phyloP scores from a whole-genome alignment of 2,329 filamentous ascomycete genomes.

The Aurifilum marmelostoma region DNA sequence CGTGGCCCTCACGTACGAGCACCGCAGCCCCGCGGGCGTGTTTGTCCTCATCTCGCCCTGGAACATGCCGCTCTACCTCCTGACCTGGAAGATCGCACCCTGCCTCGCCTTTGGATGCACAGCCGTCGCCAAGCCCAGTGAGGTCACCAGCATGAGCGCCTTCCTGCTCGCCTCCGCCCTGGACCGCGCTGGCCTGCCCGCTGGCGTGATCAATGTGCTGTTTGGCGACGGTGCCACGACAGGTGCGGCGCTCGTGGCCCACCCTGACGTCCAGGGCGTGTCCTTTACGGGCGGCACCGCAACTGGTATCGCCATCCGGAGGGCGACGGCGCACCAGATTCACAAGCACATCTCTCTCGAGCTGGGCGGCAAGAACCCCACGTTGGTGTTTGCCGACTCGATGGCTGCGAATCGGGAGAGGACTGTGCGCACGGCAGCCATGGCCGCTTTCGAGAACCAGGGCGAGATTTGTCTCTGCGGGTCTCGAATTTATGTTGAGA shows the following conservation, averaged over 20 bases:
- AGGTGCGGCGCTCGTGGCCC: conserved; percentile 36
- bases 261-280: conserved; percentile 36
- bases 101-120: conserved; percentile 43
- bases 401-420: conserved; percentile 50
- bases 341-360: conserved; percentile 39
- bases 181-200: conserved; percentile 34
- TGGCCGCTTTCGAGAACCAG: conserved; percentile 40
- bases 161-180: conserved; percentile 37
- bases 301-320: conserved; percentile 39
- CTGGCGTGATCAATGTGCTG: conserved; percentile 40
- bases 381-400: conserved; percentile 55
- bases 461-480: conserved; percentile 42
- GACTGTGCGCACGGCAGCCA: conserved; percentile 51
- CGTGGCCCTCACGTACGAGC: conserved; percentile 39
- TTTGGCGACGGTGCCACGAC: conserved; percentile 40
- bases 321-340: conserved; percentile 38
- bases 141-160: conserved; percentile 40
- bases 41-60: conserved; percentile 41
- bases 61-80: conserved; percentile 43
- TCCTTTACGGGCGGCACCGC: conserved; percentile 41
- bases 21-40: conserved; percentile 40
- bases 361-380: conserved; percentile 55
- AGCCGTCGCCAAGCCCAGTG: conserved; percentile 41
- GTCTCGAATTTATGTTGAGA: conserved; percentile 56
- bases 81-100: conserved; percentile 42